phyloP scores from a whole-genome alignment of 1,139 yeast species.

The Debaryomyces singareniensis region DNA sequence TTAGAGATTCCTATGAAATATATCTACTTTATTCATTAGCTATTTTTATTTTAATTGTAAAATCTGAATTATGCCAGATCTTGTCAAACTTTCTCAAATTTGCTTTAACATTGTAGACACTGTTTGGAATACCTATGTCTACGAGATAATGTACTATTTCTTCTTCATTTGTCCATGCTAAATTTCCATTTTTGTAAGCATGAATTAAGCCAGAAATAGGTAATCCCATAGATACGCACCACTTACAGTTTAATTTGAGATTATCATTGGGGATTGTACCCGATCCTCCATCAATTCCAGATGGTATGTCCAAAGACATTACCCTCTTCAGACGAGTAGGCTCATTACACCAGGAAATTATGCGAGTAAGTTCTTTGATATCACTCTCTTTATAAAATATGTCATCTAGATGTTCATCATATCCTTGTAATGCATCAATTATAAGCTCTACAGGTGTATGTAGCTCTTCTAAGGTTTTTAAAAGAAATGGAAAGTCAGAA shows the following conservation, averaged over 20 bases:
- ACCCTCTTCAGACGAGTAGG: slow-evolving; percentile 42
- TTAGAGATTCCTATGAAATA: neutral
- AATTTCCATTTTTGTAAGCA: slow-evolving; percentile 46
- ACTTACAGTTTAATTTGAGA: slow-evolving; percentile 31
- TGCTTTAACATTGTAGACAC: slow-evolving; percentile 32
- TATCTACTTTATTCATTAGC: slow-evolving; percentile 3
- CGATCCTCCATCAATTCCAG: slow-evolving; percentile 82
- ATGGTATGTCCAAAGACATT: slow-evolving; percentile 73
- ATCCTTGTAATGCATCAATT: slow-evolving; percentile 80
- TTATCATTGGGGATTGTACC: slow-evolving; percentile 43
- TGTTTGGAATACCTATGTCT: slow-evolving; percentile 70
- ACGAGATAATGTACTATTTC: slow-evolving; percentile 53
- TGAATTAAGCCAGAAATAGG: slow-evolving; percentile 64
- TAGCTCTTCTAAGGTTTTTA: slow-evolving; percentile 33
- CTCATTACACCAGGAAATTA: slow-evolving; percentile 66
- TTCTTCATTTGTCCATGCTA: slow-evolving; percentile 16
- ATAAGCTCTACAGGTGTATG: slow-evolving; percentile 76
- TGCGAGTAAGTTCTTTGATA: slow-evolving; percentile 31
- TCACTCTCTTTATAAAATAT: slow-evolving; percentile 36
- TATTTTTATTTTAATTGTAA: slow-evolving; percentile 21
- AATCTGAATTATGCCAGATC: slow-evolving; percentile 37
- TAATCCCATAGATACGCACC: slow-evolving; percentile 67
- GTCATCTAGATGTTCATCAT: slow-evolving; percentile 60
- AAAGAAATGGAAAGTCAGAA: slow-evolving; percentile 25
- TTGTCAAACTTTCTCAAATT: slow-evolving; percentile 40